Percentiles rank a stretch among this genome's conserved stretches.
phyloP scores from a whole-genome alignment of 2,329 filamentous ascomycete genomes.

The Ceratocystis ficicola region DNA sequence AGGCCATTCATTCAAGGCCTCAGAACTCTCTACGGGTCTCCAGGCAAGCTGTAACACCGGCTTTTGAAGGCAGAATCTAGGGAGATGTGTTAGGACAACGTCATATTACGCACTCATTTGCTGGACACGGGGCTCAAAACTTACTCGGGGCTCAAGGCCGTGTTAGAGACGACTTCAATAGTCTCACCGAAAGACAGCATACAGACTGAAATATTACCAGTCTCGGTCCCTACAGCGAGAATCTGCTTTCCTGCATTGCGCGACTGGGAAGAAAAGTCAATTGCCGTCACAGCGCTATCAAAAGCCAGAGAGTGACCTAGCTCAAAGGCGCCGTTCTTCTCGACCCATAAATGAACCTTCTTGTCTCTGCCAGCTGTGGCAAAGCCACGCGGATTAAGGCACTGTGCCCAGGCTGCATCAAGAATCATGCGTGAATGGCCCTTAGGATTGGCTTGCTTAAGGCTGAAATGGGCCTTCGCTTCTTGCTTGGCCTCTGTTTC shows the following conservation, averaged over 20 bases:
- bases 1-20: constrained; percentile 25
- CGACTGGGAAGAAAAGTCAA: constrained; percentile 45
- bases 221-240: constrained; percentile 48
- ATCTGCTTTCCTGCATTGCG: constrained; percentile 27
- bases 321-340: constrained; percentile 27
- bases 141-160: constrained; percentile 17
- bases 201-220: constrained; percentile 32
- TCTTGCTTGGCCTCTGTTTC: neutral
- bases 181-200: constrained; percentile 11
- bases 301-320: constrained; percentile 34
- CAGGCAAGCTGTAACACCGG: constrained; percentile 57
- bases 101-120: neutral
- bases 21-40: constrained; percentile 38
- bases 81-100: neutral
- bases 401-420: constrained; percentile 69
- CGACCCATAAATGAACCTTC: constrained; percentile 58
- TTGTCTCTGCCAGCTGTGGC: constrained; percentile 88
- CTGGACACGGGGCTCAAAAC: neutral
- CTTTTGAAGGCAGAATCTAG: constrained; percentile 47
- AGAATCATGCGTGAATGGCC: constrained; percentile 89
- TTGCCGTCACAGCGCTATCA: constrained; percentile 53
- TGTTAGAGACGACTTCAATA: constrained; percentile 11
- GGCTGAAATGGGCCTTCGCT: constrained; percentile 38
- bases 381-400: constrained; percentile 43
- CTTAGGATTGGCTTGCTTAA: constrained; percentile 59